phyloP scores from a whole-genome alignment of 1,139 yeast species.

The Hansenula sp. region DNA sequence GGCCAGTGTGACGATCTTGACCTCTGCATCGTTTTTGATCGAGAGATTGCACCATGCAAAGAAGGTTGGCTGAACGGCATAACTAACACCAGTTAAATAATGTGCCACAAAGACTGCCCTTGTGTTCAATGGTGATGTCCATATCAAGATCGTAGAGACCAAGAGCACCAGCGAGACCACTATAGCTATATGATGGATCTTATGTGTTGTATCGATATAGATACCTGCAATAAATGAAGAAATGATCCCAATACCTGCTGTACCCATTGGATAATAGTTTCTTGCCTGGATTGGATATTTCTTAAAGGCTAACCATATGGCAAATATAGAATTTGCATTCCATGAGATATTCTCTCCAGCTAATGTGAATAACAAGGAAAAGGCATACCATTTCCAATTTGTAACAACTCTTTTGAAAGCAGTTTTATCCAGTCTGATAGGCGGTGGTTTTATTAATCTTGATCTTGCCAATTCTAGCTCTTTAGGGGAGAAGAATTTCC shows the following conservation, averaged over 20 bases:
- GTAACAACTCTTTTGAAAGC: slow-evolving; percentile 8
- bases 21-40: slow-evolving; percentile 39
- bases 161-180: slow-evolving; percentile 31
- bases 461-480: slow-evolving; percentile 26
- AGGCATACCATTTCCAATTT: slow-evolving; percentile 24
- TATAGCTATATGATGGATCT: slow-evolving; percentile 38
- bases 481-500: slow-evolving; percentile 4
- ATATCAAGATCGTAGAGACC: slow-evolving; percentile 27
- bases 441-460: slow-evolving; percentile 6
- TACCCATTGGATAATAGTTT: slow-evolving; percentile 32
- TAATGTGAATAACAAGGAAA: slow-evolving; percentile 19
- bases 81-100: slow-evolving; percentile 38
- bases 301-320: slow-evolving; percentile 27
- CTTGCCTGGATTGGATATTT: slow-evolving; percentile 27
- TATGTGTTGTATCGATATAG: slow-evolving; percentile 36
- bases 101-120: slow-evolving; percentile 38
- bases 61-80: slow-evolving; percentile 43
- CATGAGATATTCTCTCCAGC: slow-evolving; percentile 30
- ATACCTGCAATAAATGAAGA: slow-evolving; percentile 35
- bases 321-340: slow-evolving; percentile 19
- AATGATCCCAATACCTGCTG: slow-evolving; percentile 32
- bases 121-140: slow-evolving; percentile 24
- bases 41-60: slow-evolving; percentile 48
- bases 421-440: slow-evolving; percentile 4
- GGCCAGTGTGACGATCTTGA: slow-evolving; percentile 41